These are phyloP conservation scores for Kwoniella botswanensis DNA, from an alignment of 768 basidiomycete genomes.

Conservation along the genomic window DNA sequence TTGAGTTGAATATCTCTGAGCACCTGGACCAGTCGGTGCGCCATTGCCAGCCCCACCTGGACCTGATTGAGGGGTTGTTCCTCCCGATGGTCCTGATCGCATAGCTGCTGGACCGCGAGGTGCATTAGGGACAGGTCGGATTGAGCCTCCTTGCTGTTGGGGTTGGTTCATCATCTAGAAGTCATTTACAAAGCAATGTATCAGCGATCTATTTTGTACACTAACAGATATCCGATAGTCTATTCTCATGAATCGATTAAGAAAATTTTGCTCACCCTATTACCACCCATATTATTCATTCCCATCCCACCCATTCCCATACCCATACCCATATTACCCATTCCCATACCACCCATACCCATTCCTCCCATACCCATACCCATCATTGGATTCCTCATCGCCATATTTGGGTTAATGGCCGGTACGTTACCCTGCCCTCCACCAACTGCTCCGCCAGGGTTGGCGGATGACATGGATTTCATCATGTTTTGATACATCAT, in stretches of 20 bases:
- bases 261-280: constrained; percentile 24
- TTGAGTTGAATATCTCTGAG: constrained; percentile 56
- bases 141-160: constrained; percentile 12
- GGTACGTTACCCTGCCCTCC: constrained; percentile 47
- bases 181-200: constrained; percentile 1
- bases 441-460: background rate
- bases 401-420: constrained; percentile 54
- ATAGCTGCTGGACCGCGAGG: constrained; percentile 57
- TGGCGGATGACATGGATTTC: constrained; percentile 28
- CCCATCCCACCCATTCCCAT: constrained; percentile 56
- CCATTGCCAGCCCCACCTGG: background rate
- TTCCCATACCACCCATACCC: constrained; percentile 44
- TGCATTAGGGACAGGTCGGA: constrained; percentile 47
- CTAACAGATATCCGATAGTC: too few species aligned
- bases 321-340: constrained; percentile 50
- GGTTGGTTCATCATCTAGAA: constrained; percentile 7
- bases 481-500: constrained; percentile 89
- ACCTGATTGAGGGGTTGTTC: constrained; percentile 18
- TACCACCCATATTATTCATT: constrained; percentile 33
- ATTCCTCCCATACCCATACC: constrained; percentile 36
- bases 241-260: too few species aligned
- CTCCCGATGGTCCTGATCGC: constrained; percentile 32
- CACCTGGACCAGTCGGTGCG: constrained; percentile 27
- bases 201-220: background rate
- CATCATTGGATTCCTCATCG: constrained; percentile 41